Percentiles rank a stretch among this genome's conserved stretches.
These are phyloP conservation scores for Quillaja saponaria DNA, from an alignment of 306 rosid genomes.

Conservation along the genomic window DNA sequence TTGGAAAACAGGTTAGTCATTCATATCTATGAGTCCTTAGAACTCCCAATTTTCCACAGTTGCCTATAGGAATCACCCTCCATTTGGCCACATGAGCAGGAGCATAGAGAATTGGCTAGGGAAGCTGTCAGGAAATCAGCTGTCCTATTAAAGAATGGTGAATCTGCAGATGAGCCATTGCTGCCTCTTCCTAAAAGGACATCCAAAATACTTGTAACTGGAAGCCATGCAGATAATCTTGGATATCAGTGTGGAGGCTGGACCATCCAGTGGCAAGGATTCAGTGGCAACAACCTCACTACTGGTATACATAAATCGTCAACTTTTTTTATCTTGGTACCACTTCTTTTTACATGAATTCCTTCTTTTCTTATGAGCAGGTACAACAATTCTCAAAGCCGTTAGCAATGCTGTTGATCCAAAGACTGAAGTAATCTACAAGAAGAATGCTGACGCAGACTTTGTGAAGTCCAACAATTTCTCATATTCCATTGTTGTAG, in stretches of 20 bases:
- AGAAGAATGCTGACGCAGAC: constrained; percentile 35
- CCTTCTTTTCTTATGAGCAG: not conserved
- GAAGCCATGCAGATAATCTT: constrained; percentile 44
- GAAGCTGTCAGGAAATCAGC: constrained; percentile 45
- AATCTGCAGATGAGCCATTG: constrained; percentile 25
- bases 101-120: constrained; percentile 45
- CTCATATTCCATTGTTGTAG: too few relatives aligned
- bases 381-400: constrained; percentile 28
- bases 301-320: not conserved
- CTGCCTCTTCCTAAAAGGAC: constrained; percentile 41
- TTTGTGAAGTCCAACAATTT: constrained; percentile 29
- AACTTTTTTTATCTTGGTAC: not conserved
- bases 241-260: constrained; percentile 51
- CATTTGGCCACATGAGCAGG: too few relatives aligned
- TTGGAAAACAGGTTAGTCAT: constrained; percentile 35
- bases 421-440: constrained; percentile 25
- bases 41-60: too few relatives aligned
- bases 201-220: constrained; percentile 39
- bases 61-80: too few relatives aligned
- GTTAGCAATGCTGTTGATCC: constrained; percentile 32
- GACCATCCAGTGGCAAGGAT: constrained; percentile 45
- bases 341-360: too few relatives aligned
- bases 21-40: too few relatives aligned
- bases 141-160: constrained; percentile 42
- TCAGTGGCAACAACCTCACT: constrained; percentile 29